phyloP scores from a whole-genome alignment of 306 rosid genomes.

The Glycine soja region DNA sequence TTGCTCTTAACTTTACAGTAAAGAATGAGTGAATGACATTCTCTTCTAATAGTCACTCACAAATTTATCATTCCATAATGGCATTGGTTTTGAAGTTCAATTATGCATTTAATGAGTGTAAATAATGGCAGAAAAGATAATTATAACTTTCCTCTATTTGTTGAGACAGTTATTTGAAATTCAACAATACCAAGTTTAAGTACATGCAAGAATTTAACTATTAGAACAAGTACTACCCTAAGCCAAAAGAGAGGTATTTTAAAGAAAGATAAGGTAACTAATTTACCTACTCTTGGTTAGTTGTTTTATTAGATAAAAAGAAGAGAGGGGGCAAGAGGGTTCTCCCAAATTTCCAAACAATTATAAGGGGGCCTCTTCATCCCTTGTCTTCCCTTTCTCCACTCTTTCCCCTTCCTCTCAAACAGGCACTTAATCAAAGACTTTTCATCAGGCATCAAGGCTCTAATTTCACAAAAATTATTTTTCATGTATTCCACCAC shows the following conservation, averaged over 20 bases:
- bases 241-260: conserved; percentile 3
- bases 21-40: conserved; percentile 49
- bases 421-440: conserved; percentile 46
- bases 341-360: conserved; percentile 35
- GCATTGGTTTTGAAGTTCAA: conserved; percentile 14
- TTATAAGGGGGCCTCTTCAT: conserved; percentile 37
- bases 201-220: conserved; percentile 21
- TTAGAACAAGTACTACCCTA: conserved; percentile 36
- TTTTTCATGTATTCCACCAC: background rate
- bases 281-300: conserved; percentile 11
- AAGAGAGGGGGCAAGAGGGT: background rate
- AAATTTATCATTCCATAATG: conserved; percentile 15
- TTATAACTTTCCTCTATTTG: conserved; percentile 39
- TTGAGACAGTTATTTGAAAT: conserved; percentile 41
- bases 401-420: conserved; percentile 49
- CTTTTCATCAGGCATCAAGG: conserved; percentile 33
- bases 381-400: conserved; percentile 33
- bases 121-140: background rate
- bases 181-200: conserved; percentile 2
- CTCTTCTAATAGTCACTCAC: conserved; percentile 40
- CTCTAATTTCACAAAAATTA: conserved; percentile 24
- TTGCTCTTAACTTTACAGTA: conserved; percentile 45
- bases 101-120: background rate
- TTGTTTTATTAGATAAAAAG: conserved; percentile 8
- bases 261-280: conserved; percentile 29